Base-by-base conservation (phyloP, 2,329 filamentous ascomycete species). In the Colletotrichum sublineola region DNA sequence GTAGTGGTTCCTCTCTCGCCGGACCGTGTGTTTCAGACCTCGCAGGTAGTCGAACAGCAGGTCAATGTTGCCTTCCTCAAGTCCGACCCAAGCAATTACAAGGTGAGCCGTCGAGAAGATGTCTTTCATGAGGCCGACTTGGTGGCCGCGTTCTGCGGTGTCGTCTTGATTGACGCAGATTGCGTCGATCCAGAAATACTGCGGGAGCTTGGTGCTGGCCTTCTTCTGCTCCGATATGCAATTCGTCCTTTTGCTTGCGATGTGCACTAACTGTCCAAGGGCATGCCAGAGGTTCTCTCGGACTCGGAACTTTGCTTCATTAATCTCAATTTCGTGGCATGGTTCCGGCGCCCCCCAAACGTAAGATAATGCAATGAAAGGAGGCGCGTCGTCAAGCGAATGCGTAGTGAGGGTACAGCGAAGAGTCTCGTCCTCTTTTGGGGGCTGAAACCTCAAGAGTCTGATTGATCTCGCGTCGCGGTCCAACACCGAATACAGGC, bases 101-200 rank as follows among this genome's bases (percentile, higher is more conserved):
- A 75, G 77, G 7, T 71, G 53, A 3, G 82, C 81, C n/a, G 77
- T 78, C 24, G 79, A 77, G 71, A 81, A 83, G 5, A 83, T 79
- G 20, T 75, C 74, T 62, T 82, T 81, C 82, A 84, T 83, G 14
- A 84, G 66, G 50, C 75, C 74, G 29, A 83, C 81, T 75, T 84
- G 82, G n/a, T 75, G 76, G 57, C 80, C 79, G 33, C 81, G 77
- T 70, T 84, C 82, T 1, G 70, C 70, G 18, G 79, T 75, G 44
- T 83, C 79, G 4, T 78, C 75, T 75, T 83, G 82, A 64, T 84
- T 81, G 68, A 83, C 82, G 72, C 82, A 83, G 38, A 83, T 75
- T 69, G 83, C 81, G 57, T 84, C 82, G 1, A 82, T 80, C 82
- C 82, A 84, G 5, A 83, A 75, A 33, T 48, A 55, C 31, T 56